Conservation (phyloP, 1,284 basidiomycete genomes). For the Polyporus tsugae region DNA sequence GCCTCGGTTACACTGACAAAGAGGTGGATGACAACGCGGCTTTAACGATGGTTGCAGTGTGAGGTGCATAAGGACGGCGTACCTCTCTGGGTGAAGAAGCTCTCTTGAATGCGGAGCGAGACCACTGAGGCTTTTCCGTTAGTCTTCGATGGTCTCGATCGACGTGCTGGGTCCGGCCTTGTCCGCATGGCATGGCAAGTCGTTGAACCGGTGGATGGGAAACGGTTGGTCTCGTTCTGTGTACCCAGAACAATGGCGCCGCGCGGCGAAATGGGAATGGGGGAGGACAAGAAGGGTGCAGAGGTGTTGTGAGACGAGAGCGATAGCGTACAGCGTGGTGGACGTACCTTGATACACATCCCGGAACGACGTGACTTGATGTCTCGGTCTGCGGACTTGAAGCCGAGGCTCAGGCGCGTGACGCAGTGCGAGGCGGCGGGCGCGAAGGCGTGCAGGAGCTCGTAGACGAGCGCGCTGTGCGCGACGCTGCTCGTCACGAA, state of each 20-base stretch:
- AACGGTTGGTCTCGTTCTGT: background rate
- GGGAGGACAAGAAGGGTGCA: too few relatives aligned
- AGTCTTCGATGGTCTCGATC: slow-evolving; percentile 7
- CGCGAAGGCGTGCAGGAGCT: slow-evolving; percentile 7
- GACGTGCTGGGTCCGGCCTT: slow-evolving; percentile 13
- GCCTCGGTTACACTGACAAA: too few relatives aligned
- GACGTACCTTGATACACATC: too few relatives aligned
- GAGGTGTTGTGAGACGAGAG: too few relatives aligned
- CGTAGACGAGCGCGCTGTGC: background rate
- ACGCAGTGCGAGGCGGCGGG: background rate
- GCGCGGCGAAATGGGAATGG: background rate
- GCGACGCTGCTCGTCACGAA: background rate
- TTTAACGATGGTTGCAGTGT: background rate
- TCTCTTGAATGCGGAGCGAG: slow-evolving; percentile 15
- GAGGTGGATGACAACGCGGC: too few relatives aligned
- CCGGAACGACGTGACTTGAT: too few relatives aligned
- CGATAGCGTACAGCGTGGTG: too few relatives aligned
- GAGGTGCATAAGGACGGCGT: background rate
- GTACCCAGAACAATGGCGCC: background rate
- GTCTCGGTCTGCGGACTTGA: too few relatives aligned
- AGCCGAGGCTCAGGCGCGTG: slow-evolving; percentile 2
- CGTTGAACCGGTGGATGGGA: background rate
- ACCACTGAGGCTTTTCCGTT: background rate
- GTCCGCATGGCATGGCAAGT: background rate
- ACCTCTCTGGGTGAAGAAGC: slow-evolving; percentile 19